Base-by-base conservation (phyloP, 495 filamentous ascomycete genomes). In the Parathielavia appendiculata region DNA sequence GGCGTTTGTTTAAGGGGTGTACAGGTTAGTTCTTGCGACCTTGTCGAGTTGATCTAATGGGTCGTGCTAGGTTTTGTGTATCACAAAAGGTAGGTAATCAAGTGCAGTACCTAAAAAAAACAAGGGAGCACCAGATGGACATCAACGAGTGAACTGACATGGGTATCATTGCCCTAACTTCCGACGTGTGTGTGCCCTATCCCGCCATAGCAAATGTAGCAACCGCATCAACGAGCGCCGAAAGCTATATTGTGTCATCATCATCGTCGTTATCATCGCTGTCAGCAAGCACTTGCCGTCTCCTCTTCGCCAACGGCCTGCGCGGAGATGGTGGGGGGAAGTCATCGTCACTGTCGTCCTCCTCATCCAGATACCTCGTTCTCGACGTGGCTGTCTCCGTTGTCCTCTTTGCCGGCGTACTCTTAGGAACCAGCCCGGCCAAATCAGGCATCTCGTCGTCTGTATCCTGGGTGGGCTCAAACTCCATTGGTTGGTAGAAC, bases 361-460 rank as follows among this genome's bases (percentile, higher is more conserved):
- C 65, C 10, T 71, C 65, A 11, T 67, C 66, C 10, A 36, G 12
- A 35, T 54, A 47, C 10, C 46, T 67, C 58, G 7, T 69, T 63
- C 5, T 50, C 39, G 17, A 51, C 51, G 2, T 58, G 17, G 48
- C 40, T n/a, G 39, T 47, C 55, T 13, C 30, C 38, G 43, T 58
- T 52, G 44, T 13, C 60, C 56, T 59, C 49, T 53, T 50, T 19
- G 44, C 46, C 16, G 51, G 45, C 26, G 19, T 22, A 46, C 26
- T 67, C 17, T 52, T 60, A 20, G 48, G 56, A 10, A 70, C 55
- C 17, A 78, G 41, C 30, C 68, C 64, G 36, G 56, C 67, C 54
- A 78, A 59, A 38, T 74, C 71, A 19, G 73, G 71, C 51, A 76
- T 63, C 0, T 66, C 71, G 16, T 70, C 72, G 51, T 68, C 68